Evolutionary conservation across 2,329 filamentous ascomycete genomes (phyloP).

Genomic region (Clarireedia homoeocarpa): DNA sequence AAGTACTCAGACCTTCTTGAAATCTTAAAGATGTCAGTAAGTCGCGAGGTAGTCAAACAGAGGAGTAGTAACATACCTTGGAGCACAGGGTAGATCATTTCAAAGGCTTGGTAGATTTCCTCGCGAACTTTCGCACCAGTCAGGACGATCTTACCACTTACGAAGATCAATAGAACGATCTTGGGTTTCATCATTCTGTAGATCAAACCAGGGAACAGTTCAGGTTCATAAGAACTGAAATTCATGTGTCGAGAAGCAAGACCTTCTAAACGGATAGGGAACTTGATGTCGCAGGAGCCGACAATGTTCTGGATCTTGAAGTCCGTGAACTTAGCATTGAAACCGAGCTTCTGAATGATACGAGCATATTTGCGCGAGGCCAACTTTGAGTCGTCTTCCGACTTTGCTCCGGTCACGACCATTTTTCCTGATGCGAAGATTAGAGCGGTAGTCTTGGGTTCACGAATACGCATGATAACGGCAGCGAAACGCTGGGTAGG

Average conservation of each 20-base stretch:
- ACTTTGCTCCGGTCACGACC: slow-evolving; percentile 97
- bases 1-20: slow-evolving; percentile 30
- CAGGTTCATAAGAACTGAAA: slow-evolving; percentile 98
- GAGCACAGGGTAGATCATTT: slow-evolving; percentile 94
- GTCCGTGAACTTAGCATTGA: slow-evolving; percentile 98
- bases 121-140: slow-evolving; percentile 97
- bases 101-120: slow-evolving; percentile 95
- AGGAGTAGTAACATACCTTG: slow-evolving; percentile 51
- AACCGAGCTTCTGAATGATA: slow-evolving; percentile 99
- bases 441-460: slow-evolving; percentile 94
- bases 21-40: slow-evolving; percentile 25
- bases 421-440: slow-evolving; percentile 99
- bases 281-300: slow-evolving; percentile 98
- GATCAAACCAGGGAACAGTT: slow-evolving; percentile 97
- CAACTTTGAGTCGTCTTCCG: slow-evolving; percentile 94
- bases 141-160: slow-evolving; percentile 95
- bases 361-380: slow-evolving; percentile 96
- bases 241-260: slow-evolving; percentile 96
- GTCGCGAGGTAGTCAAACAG: background rate
- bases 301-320: slow-evolving; percentile 99
- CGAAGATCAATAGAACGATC: slow-evolving; percentile 96
- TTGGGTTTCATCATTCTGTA: slow-evolving; percentile 99
- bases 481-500: slow-evolving; percentile 81
- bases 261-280: slow-evolving; percentile 94
- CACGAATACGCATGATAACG: slow-evolving; percentile 99